These are phyloP conservation scores for Ensete ventricosum DNA, from an alignment of 176 grass and related monocot species.

Conservation along the genomic window DNA sequence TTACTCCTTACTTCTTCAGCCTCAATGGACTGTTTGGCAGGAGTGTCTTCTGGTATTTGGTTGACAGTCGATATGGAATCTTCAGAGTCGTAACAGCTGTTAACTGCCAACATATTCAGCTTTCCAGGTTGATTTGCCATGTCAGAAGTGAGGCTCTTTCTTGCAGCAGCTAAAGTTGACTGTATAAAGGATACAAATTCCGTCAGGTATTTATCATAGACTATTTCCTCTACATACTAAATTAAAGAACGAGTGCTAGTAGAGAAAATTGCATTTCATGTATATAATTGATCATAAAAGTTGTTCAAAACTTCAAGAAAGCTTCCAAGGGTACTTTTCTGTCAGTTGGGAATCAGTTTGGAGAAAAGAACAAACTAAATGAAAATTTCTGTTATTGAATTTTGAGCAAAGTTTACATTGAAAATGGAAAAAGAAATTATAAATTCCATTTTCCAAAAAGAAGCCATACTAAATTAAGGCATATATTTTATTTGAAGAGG, in stretches of 20 bases:
- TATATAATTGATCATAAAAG: background rate
- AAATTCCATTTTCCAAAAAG: background rate
- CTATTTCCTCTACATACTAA: background rate
- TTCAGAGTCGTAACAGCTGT: background rate
- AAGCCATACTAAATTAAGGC: slow-evolving; percentile 6
- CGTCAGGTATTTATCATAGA: background rate
- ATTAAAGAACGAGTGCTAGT: background rate
- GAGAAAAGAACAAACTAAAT: background rate
- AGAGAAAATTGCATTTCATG: background rate
- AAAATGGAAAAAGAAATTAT: background rate
- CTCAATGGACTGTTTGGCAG: background rate
- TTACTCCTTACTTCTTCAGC: background rate
- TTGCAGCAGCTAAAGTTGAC: slow-evolving; percentile 5
- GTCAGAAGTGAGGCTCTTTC: slow-evolving; percentile 1
- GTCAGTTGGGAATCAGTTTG: background rate
- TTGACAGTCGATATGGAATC: background rate
- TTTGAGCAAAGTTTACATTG: background rate
- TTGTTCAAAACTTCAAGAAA: background rate
- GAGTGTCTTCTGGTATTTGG: slow-evolving; percentile 6
- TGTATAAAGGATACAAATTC: background rate
- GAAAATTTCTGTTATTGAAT: background rate
- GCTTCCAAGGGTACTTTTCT: background rate
- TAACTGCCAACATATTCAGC: background rate
- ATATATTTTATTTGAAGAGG: background rate
- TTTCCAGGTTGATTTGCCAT: background rate